Base-by-base conservation (phyloP, 2,329 filamentous ascomycete species). In the Pezicula radicicola region DNA sequence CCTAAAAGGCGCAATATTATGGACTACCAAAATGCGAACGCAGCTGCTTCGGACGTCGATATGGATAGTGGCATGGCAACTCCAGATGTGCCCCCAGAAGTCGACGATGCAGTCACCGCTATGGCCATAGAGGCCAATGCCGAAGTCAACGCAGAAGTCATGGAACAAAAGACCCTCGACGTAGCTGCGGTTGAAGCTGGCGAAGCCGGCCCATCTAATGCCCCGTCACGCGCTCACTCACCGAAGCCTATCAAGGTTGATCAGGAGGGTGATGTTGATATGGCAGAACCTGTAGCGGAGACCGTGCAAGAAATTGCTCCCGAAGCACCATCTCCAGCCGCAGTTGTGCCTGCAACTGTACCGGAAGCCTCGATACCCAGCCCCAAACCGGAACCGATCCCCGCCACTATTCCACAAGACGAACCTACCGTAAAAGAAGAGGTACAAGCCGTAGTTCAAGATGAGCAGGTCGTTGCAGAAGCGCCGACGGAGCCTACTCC, bases 21-120 rank as follows among this genome's bases (percentile, higher is more conserved):
- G 68, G 83, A 85, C 59, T 80, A 79, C 63, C 73, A 76, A 48
- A 84, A 85, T 55, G 71, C 81, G 2, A 72, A 83, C 56, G 72
- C 58, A 28, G 61, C 73, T n/a, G 72, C 72, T 13, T 61, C 61
- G 19, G 78, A 79, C 59, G 74, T 77, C 27, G 79, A 79, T 21
- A 68, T 75, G 51, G 75, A 81, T 36, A 80, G 77, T 58, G 78
- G 74, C 27, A 67, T 75, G 45, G 74, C 64, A 46, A 79, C 73
- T 52, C 60, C 66, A 8, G 63, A 66, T 39, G 49, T 60, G 7
- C 56, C 48, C 13, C 55, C 49, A 18, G 55, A 59, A 13, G 55
- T 59, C 10, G 59, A 64, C 39, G 63, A 66, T 44, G 53, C 54
- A 28, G 61, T 61, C 19, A 57, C 57, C 13, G 58, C 58, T 19